A percentile compares a stretch with the other conserved stretches of the same genome.
These are phyloP conservation scores for Cicer chorassanicum DNA, from an alignment of 306 rosid species.

Conservation along the genomic window DNA sequence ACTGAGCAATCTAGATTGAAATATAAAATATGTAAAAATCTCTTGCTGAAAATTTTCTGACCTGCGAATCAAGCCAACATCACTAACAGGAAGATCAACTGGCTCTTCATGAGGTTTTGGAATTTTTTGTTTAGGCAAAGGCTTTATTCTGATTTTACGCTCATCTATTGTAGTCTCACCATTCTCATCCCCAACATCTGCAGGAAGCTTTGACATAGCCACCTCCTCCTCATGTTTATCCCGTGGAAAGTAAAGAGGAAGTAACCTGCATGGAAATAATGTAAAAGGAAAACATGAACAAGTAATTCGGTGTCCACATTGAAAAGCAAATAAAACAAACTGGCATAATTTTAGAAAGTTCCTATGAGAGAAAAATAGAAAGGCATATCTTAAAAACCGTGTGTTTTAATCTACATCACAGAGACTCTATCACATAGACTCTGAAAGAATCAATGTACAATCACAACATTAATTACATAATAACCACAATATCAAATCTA, in stretches of 20 bases:
- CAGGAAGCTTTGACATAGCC: slow-evolving; percentile 87
- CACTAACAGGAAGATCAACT: slow-evolving; percentile 76
- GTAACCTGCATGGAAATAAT: slow-evolving; percentile 64
- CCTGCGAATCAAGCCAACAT: slow-evolving; percentile 77
- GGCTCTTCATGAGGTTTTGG: slow-evolving; percentile 61
- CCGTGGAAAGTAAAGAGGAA: slow-evolving; percentile 96
- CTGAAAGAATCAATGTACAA: no score
- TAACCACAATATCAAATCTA: no score
- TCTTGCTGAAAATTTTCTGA: slow-evolving; percentile 47
- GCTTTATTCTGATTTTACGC: slow-evolving; percentile 95
- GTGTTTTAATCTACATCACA: no score
- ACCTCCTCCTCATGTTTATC: slow-evolving; percentile 94
- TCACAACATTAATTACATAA: no score
- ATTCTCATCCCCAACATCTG: slow-evolving; percentile 99
- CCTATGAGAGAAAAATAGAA: not conserved
- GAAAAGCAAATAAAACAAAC: slow-evolving; percentile 22
- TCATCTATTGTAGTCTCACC: slow-evolving; percentile 94
- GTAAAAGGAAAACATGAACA: slow-evolving; percentile 33
- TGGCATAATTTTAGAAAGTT: slow-evolving; percentile 28
- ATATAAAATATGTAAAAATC: not conserved
- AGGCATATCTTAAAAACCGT: no score
- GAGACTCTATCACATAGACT: no score
- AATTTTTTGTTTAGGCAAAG: slow-evolving; percentile 74
- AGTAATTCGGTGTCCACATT: slow-evolving; percentile 23
- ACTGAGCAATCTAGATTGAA: slow-evolving; percentile 29